These are phyloP conservation scores for Huntiella moniliformis DNA, from an alignment of 2,329 filamentous ascomycete species.

Conservation along the genomic window DNA sequence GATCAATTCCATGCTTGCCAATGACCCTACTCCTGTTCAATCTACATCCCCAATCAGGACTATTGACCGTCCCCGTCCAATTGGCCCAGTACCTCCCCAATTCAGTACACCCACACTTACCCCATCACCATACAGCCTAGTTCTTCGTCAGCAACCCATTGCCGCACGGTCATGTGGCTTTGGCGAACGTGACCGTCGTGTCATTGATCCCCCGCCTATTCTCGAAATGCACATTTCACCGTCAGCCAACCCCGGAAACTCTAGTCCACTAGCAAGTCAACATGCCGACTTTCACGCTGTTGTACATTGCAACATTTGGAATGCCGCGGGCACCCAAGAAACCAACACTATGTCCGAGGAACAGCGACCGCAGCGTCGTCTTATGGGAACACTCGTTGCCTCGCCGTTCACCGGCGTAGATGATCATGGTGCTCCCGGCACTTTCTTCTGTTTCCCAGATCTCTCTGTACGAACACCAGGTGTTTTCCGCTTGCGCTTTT, in stretches of 20 bases:
- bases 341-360: conserved; percentile 54
- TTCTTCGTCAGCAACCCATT: conserved; percentile 57
- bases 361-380: conserved; percentile 49
- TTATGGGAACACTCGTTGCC: conserved; percentile 65
- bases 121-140: conserved; percentile 25
- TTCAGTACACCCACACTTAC: conserved; percentile 1
- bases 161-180: conserved; percentile 68
- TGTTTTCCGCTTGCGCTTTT: conserved; percentile 55
- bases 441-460: conserved; percentile 75
- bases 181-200: conserved; percentile 61
- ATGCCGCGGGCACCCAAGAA: conserved; percentile 47
- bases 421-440: conserved; percentile 53
- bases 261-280: neutral
- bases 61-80: neutral
- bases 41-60: neutral
- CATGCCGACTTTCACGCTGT: conserved; percentile 38
- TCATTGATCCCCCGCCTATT: conserved; percentile 71
- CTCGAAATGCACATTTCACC: conserved; percentile 49
- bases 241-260: neutral
- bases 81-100: neutral
- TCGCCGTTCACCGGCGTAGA: conserved; percentile 61
- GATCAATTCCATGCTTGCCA: conserved; percentile 14
- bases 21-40: neutral
- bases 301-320: conserved; percentile 60
- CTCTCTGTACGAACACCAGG: conserved; percentile 63